Evolutionary conservation across 306 rosid genomes (phyloP).

Genomic region (Glycine latifolia): DNA sequence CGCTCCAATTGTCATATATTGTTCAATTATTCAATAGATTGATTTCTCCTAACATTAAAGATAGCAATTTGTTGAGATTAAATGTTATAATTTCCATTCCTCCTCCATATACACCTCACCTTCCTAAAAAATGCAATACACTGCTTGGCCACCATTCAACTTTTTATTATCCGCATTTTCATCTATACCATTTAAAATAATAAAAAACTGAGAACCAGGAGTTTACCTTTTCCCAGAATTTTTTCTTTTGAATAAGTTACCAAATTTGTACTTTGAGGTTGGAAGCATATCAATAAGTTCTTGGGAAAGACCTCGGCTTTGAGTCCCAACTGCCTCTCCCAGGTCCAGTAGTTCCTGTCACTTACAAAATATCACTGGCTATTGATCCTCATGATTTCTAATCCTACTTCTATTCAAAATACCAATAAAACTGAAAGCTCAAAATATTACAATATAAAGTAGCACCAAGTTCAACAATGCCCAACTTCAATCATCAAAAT

Average conservation of each 20-base stretch:
- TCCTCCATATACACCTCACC: conserved; percentile 19
- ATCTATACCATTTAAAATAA: neutral
- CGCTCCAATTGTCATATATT: neutral
- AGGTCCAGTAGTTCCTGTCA: conserved; percentile 81
- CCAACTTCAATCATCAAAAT: conserved; percentile 29
- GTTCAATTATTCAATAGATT: conserved; percentile 12
- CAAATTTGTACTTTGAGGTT: conserved; percentile 69
- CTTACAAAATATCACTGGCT: conserved; percentile 31
- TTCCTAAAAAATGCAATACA: neutral
- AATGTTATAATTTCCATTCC: neutral
- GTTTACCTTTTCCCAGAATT: conserved; percentile 72
- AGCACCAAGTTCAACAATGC: conserved; percentile 16
- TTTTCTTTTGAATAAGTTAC: conserved; percentile 78
- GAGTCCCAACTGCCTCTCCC: conserved; percentile 90
- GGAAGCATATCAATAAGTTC: conserved; percentile 88
- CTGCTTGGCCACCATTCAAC: neutral
- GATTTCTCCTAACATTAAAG: neutral
- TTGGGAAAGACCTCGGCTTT: conserved; percentile 84
- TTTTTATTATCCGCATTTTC: neutral
- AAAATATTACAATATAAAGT: conserved; percentile 28
- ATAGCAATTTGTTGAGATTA: no score
- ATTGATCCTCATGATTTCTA: conserved; percentile 35
- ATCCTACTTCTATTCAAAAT: conserved; percentile 26
- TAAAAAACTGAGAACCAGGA: conserved; percentile 13
- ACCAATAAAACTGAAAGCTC: conserved; percentile 34